Evolutionary conservation across 495 filamentous ascomycete species (phyloP), one percentile per base, ranked within the genome.

Genomic region (Aspergillus coremiiformis): DNA sequence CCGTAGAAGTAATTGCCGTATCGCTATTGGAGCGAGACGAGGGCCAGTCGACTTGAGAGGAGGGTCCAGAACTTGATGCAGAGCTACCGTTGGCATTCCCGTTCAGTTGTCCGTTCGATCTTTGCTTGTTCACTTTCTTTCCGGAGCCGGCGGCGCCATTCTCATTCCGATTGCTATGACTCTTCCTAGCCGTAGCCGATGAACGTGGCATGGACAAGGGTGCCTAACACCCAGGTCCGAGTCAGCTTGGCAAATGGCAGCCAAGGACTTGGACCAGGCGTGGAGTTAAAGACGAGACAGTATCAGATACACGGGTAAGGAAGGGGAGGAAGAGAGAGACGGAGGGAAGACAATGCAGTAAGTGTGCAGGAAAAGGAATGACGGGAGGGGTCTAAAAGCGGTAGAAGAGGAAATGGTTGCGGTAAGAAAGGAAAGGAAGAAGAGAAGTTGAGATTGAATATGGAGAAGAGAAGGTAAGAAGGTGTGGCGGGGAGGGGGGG

Each of bases 141-240:
- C 86, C 87, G 49, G 90, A 85, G 59, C 82, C 82, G 74, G 86
- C 86, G 59, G 89, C 73, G 60, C 90, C 90, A 84, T 86, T 90
- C 72, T 96, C 90, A 69, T 92, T 84, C 63, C 86, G 81, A 65
- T 82, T 89, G 77, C 86, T 87, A 61, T 72, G 69, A 66, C 67
- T 71, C 67, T 74, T 75, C 66, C 72, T 71, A 67, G 69, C 66
- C 78, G 85, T 85, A 71, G 80, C 72, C 70, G 80, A 77, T 75
- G 82, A 79, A 72, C 82, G 84, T 84, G 85, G 83, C 87, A 90
- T 89, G 67, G 69, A 72, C 69, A 62, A 75, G 68, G 62, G 62
- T 67, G 65, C 68, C 69, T 61, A 63, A 68, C 64, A 69, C 65
- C 71, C 67, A 71, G 69, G 70, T 72, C 71, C 72, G 66, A 75